Evolutionary conservation across 768 basidiomycete genomes (phyloP).

Genomic region (Auricularia sp.): DNA sequence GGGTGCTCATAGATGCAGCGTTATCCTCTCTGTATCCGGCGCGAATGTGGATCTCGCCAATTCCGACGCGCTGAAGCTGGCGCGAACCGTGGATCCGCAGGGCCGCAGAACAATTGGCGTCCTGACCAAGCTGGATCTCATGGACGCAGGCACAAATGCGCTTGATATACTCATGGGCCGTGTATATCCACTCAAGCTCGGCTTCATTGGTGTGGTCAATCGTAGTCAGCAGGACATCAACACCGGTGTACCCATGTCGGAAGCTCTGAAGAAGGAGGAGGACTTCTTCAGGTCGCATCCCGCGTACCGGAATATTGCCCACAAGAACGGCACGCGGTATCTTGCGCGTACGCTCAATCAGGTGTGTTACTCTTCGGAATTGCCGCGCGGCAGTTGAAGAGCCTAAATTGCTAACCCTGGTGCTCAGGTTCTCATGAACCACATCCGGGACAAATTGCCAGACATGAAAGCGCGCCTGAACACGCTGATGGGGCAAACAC

Average conservation of each 20-base stretch:
- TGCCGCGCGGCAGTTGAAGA: neutral
- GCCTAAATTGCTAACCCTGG: conserved; percentile 21
- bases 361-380: conserved; percentile 32
- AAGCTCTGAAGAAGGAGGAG: conserved; percentile 73
- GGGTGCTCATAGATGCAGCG: conserved; percentile 34
- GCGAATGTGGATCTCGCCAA: conserved; percentile 99
- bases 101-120: conserved; percentile 95
- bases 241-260: conserved; percentile 70
- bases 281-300: conserved; percentile 88
- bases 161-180: conserved; percentile 92
- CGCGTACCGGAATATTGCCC: conserved; percentile 90
- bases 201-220: conserved; percentile 97
- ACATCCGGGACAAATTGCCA: conserved; percentile 96
- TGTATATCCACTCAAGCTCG: conserved; percentile 94
- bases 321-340: conserved; percentile 95
- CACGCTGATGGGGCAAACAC: conserved; percentile 97
- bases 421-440: conserved; percentile 69
- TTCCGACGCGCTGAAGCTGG: conserved; percentile 94
- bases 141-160: conserved; percentile 99
- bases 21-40: conserved; percentile 92
- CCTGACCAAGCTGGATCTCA: conserved; percentile 93
- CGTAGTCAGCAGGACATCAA: conserved; percentile 98
- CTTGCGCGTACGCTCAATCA: conserved; percentile 89
- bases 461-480: conserved; percentile 99
- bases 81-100: conserved; percentile 90